phyloP scores from a whole-genome alignment of 371 early-diverging fungal genomes.

The Funneliformis caledonium region DNA sequence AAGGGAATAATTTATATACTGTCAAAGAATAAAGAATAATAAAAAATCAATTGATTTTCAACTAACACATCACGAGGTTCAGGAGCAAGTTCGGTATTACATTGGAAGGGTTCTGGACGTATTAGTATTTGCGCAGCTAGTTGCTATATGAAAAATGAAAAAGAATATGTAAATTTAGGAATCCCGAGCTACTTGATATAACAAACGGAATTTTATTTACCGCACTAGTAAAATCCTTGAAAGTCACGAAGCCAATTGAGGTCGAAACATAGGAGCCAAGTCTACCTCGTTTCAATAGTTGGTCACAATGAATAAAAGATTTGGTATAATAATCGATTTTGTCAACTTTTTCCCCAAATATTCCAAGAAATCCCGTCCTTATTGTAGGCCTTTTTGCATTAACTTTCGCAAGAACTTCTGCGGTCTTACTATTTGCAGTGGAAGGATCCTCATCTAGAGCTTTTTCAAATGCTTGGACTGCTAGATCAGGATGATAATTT shows the following conservation, averaged over 20 bases:
- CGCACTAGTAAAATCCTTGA: constrained; percentile 53
- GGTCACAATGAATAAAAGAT: constrained; percentile 52
- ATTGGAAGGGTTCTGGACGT: constrained; percentile 70
- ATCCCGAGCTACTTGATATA: background rate
- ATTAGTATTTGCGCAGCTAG: constrained; percentile 64
- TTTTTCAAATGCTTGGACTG: constrained; percentile 48
- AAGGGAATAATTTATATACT: background rate
- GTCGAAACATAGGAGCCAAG: constrained; percentile 60
- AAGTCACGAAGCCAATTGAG: constrained; percentile 65
- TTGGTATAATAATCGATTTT: constrained; percentile 48
- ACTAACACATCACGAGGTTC: constrained; percentile 73
- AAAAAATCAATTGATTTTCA: background rate
- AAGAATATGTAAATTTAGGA: constrained; percentile 51
- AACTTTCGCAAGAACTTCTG: constrained; percentile 11
- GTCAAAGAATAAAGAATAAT: background rate
- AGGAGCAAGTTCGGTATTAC: constrained; percentile 70
- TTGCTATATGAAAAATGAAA: constrained; percentile 47
- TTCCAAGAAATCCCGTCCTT: constrained; percentile 46
- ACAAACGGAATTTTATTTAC: constrained; percentile 45
- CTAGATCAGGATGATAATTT: constrained; percentile 51
- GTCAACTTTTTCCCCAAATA: constrained; percentile 52
- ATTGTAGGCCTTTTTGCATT: constrained; percentile 42
- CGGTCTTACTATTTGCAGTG: background rate
- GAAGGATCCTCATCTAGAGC: background rate
- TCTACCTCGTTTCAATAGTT: constrained; percentile 50